A percentile compares a stretch with the other conserved stretches of the same genome.
Conservation (phyloP, 139 green algal genomes). For the Trebouxia sp. region DNA sequence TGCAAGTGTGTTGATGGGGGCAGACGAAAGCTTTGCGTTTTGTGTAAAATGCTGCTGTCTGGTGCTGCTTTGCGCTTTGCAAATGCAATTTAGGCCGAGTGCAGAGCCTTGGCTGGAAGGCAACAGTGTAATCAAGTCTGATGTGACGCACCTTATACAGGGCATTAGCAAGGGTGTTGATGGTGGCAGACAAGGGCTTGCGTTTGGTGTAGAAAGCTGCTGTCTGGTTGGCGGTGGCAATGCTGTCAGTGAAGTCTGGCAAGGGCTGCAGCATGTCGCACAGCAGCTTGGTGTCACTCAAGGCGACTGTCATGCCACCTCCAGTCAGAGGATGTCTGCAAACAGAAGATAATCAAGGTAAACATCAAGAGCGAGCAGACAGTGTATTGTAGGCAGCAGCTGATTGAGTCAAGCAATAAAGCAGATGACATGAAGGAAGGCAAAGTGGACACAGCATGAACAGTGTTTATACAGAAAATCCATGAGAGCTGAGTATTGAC, state of each 20-base stretch:
- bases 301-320: constrained; percentile 67
- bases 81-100: too few species aligned
- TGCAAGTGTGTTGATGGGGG: too few species aligned
- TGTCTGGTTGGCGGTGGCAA: constrained; percentile 66
- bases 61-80: too few species aligned
- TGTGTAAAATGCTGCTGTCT: too few species aligned
- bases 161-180: constrained; percentile 98
- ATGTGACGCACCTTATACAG: constrained; percentile 93
- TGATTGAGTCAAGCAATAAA: too few species aligned
- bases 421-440: too few species aligned
- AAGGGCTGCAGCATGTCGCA: constrained; percentile 81
- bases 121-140: too few species aligned
- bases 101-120: too few species aligned
- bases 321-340: constrained; percentile 8
- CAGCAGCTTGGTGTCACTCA: constrained; percentile 86
- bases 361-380: background rate
- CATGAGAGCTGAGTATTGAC: too few species aligned
- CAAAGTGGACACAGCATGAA: too few species aligned
- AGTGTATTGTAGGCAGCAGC: too few species aligned
- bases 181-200: constrained; percentile 93
- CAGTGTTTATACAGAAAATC: background rate
- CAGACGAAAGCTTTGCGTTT: too few species aligned
- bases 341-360: background rate
- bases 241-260: constrained; percentile 70
- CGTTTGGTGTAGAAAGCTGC: constrained; percentile 83